phyloP scores from a whole-genome alignment of 2,329 filamentous ascomycete genomes.

The Arthrobotrys pseudoclavata region DNA sequence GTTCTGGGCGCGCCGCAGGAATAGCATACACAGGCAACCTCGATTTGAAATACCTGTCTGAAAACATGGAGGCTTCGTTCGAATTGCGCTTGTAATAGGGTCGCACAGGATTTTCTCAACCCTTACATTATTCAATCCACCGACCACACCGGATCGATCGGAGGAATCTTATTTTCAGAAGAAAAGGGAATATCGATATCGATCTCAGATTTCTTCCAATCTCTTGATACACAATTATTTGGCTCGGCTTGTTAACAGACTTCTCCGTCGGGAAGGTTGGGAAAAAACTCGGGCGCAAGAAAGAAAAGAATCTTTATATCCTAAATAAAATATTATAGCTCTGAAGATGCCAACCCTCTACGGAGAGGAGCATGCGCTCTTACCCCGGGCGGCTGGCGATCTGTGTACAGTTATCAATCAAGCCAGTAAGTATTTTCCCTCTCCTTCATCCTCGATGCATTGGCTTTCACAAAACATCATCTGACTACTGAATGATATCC shows the following conservation, averaged over 20 bases:
- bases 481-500: neutral
- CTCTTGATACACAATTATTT: neutral
- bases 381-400: constrained; percentile 22
- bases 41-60: neutral
- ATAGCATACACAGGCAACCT: constrained; percentile 11
- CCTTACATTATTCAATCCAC: neutral
- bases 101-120: neutral
- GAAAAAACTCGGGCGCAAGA: no score
- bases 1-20: constrained; percentile 8
- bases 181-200: neutral
- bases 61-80: constrained; percentile 7
- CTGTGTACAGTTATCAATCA: constrained; percentile 42
- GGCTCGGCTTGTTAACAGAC: neutral
- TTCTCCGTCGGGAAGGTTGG: constrained; percentile 10
- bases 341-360: constrained; percentile 29
- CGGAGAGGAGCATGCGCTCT: constrained; percentile 43
- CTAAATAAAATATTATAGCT: neutral
- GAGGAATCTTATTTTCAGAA: neutral
- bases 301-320: neutral
- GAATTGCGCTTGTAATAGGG: neutral
- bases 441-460: neutral
- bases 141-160: neutral
- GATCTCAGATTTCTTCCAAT: neutral
- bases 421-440: constrained; percentile 31
- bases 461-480: neutral